Base-by-base conservation (phyloP, 2,329 filamentous ascomycete genomes). In the Exophiala viscosa region DNA sequence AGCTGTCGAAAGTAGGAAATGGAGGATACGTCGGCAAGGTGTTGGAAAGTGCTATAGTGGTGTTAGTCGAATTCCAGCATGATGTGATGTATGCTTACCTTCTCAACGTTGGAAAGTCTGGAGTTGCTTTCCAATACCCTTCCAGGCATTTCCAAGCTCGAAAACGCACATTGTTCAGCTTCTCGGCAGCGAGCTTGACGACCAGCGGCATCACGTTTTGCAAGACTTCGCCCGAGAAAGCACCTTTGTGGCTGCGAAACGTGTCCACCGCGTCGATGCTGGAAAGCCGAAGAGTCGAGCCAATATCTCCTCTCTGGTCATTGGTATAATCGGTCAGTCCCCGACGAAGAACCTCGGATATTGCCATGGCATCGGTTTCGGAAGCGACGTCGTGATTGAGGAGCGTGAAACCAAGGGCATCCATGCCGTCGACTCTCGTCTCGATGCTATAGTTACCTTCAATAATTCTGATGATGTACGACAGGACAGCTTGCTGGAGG, bases 311-410 rank as follows among this genome's bases (percentile, higher is more conserved):
- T 51, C 90, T 79, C 11, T 91, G 85, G 60, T 89, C 92, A 3
- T 89, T 91, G 0, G 89, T 95, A 65, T 97, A 97, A 66, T 99
- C 91, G 60, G 92, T 86, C 23, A 99, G 71, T 34, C 73, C 73
- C 1, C 51, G 50, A 2, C 68, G 50, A 18, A 75, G 60, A 46
- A 67, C 62, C 6, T 58, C 57, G 17, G 42, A 31, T 17, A 60
- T 14, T 61, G 15, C 48, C 2, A 14, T 38, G 11, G 23, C 14
- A 36, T 49, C 45, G 5, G 11, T 15, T 15, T 32, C 5, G 9
- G 18, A 13, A 32, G 42, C 35, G 7, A 44, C 15, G n/a, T 38
- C 36, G n/a, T 35, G 36, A 13, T 46, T 45, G 6, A 39, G 20
- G 23, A 55, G 40, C 9, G 54, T 50, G n/a, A 54, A 23, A n/a